Evolutionary conservation across 1,284 basidiomycete genomes (phyloP).

Genomic region (Ustilago bromivora): DNA sequence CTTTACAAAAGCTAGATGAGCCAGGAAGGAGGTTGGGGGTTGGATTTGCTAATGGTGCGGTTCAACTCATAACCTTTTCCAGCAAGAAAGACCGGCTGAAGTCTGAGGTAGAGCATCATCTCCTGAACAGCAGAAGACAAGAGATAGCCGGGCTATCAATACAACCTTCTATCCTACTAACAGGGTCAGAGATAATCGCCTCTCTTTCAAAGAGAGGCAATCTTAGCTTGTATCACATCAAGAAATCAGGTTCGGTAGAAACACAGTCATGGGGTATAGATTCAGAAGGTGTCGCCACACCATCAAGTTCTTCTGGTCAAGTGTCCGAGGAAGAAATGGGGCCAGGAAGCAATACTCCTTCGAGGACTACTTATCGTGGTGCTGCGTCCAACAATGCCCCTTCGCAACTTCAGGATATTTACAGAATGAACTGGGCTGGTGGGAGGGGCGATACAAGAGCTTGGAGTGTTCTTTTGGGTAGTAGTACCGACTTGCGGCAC

Average conservation of each 20-base stretch:
- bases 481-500: neutral
- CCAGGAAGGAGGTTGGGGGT: conserved; percentile 15
- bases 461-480: conserved; percentile 37
- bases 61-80: conserved; percentile 15
- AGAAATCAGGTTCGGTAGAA: neutral
- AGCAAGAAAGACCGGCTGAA: neutral
- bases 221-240: neutral
- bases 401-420: neutral
- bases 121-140: neutral
- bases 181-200: neutral
- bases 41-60: conserved; percentile 33
- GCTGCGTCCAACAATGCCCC: conserved; percentile 44
- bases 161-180: neutral
- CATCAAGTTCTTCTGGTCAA: neutral
- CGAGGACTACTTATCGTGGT: conserved; percentile 25
- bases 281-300: conserved; percentile 1
- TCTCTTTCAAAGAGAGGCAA: conserved; percentile 21
- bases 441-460: conserved; percentile 21
- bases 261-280: conserved; percentile 2
- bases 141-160: conserved; percentile 26
- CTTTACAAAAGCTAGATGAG: conserved; percentile 9
- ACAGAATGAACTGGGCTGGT: neutral
- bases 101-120: neutral
- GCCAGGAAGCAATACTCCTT: conserved; percentile 26
- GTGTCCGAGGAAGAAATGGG: too few species aligned